These are phyloP conservation scores for Amniculicola lignicola DNA, from an alignment of 495 filamentous ascomycete species.

Conservation along the genomic window DNA sequence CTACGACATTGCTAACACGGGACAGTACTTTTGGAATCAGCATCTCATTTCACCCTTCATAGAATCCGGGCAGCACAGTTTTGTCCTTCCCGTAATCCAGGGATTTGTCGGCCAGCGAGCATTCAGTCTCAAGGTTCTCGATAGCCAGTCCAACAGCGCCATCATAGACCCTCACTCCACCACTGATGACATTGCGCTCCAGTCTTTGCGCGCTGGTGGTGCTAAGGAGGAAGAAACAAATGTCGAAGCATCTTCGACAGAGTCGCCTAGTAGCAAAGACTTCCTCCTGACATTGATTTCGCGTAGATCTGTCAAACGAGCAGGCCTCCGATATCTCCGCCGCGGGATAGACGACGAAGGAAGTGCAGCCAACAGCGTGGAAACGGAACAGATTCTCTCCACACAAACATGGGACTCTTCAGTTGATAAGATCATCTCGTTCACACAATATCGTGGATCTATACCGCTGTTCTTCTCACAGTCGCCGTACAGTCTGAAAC, in stretches of 20 bases:
- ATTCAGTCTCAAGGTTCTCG: constrained; percentile 59
- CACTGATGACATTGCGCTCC: constrained; percentile 25
- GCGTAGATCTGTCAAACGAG: constrained; percentile 73
- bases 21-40: constrained; percentile 85
- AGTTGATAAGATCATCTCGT: constrained; percentile 66
- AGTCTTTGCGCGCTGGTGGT: background rate
- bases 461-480: constrained; percentile 93
- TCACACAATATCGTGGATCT: constrained; percentile 79
- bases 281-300: constrained; percentile 86
- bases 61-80: constrained; percentile 58
- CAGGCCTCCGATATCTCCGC: constrained; percentile 87
- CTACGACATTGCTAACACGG: background rate
- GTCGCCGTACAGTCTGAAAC: constrained; percentile 87
- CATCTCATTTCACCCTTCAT: constrained; percentile 72
- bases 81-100: constrained; percentile 83
- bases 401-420: constrained; percentile 57
- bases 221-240: constrained; percentile 13
- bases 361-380: constrained; percentile 82
- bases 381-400: constrained; percentile 90
- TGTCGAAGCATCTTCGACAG: constrained; percentile 16
- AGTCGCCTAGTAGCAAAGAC: constrained; percentile 23
- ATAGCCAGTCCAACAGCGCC: constrained; percentile 24
- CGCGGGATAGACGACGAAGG: constrained; percentile 86
- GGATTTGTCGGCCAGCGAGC: constrained; percentile 88
- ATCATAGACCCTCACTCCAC: constrained; percentile 31